Evolutionary conservation across 441 rosid genomes (phyloP), one percentile per base, ranked within the genome.

Genomic region (Croton laevigatus): DNA sequence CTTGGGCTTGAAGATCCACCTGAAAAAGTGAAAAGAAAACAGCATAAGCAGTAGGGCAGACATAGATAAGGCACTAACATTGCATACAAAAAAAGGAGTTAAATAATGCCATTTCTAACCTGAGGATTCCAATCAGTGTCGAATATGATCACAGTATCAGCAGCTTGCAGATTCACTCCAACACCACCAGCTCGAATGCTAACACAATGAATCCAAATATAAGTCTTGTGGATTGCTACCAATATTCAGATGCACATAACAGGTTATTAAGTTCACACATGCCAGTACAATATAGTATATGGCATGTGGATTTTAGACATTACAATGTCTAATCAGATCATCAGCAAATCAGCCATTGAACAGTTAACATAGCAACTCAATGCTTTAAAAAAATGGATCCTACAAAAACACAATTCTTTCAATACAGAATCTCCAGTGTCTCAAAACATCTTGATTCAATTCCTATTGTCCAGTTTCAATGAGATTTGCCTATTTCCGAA

Each of bases 81-180:
- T 48, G 37, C 20, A 66, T 10, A 49, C 14, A 61, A 63, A 71
- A 37, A 58, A 71, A 76, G 45, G 57, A 55, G 65, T 40, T 58
- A 22, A 46, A 58, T 59, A 61, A 62, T 64, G 70, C 66, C 69
- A 74, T 59, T 66, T 76, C 65, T 70, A 73, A 84, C 97, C 96
- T 93, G 98, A 71, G 98, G 98, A 78, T 93, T 93, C 98, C 98
- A 93, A 76, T 93, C 98, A 53, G 98, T 93, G 83, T 93, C 97
- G 55, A 93, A 93, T 82, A 93, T 83, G 73, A 93, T 91, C 65
- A 93, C 98, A 20, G 97, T 93, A 84, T 93, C 97, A 69, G 98
- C 98, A 71, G 97, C 97, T 76, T 93, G 98, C 81, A 93, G 96
- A 87, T 93, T 93, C 55, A 93, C 97, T 69, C 98, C 98, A 73